phyloP scores from a whole-genome alignment of 108 stramenopile species.

The Discostella pseudostelligera region DNA sequence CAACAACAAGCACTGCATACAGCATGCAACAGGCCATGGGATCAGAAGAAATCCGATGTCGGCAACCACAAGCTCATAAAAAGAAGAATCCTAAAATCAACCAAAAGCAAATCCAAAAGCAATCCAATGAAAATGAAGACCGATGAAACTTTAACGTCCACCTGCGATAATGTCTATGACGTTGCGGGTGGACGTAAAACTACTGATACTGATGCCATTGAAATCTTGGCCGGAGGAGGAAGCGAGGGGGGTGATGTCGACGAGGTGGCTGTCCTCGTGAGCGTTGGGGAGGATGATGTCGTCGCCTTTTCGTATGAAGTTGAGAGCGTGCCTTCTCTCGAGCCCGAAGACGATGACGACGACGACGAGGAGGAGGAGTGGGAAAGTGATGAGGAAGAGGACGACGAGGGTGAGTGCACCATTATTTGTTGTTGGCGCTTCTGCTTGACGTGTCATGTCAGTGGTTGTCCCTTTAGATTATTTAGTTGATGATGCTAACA shows the following conservation, averaged over 20 bases:
- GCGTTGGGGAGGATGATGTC: conserved; percentile 33
- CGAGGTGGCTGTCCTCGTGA: conserved; percentile 12
- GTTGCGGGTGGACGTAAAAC: conserved; percentile 42
- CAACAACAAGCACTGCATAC: too few relatives aligned
- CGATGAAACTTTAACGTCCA: conserved; percentile 38
- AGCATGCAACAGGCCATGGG: too few relatives aligned
- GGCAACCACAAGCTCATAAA: too few relatives aligned
- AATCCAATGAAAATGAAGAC: conserved; percentile 31
- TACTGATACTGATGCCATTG: conserved; percentile 15
- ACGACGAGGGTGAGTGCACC: conserved; percentile 16
- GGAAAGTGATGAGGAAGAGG: conserved; percentile 25
- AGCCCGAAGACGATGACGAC: conserved; percentile 48
- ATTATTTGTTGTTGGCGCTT: neutral
- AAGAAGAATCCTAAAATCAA: too few relatives aligned
- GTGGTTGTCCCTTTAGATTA: neutral
- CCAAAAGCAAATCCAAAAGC: conserved; percentile 22
- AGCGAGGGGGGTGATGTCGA: neutral
- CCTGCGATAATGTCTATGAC: conserved; percentile 36
- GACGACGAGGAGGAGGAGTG: conserved; percentile 40
- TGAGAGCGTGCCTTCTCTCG: conserved; percentile 45
- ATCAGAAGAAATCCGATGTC: too few relatives aligned
- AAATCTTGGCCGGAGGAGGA: conserved; percentile 26
- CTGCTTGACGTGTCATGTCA: neutral
- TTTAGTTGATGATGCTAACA: neutral
- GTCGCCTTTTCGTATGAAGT: conserved; percentile 40